phyloP scores from a whole-genome alignment of 805 yeast species.

The Priceomyces melissophilus region DNA sequence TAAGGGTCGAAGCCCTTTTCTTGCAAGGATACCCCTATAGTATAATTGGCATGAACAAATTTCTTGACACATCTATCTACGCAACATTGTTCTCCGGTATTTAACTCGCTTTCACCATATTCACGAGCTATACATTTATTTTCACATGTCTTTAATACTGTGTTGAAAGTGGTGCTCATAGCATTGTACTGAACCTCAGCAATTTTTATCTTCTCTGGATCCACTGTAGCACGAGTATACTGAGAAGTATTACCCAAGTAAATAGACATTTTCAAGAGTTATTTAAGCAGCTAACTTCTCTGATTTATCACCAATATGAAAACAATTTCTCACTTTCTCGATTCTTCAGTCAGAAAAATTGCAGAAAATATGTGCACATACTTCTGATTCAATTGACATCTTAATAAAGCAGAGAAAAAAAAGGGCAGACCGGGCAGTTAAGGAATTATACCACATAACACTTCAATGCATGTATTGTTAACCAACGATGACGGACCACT shows the following conservation, averaged over 20 bases:
- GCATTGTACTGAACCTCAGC: slow-evolving; percentile 72
- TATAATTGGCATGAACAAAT: slow-evolving; percentile 68
- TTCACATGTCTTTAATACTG: slow-evolving; percentile 60
- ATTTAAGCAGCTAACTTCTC: too few species aligned
- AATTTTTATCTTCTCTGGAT: slow-evolving; percentile 55
- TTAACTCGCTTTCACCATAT: slow-evolving; percentile 79
- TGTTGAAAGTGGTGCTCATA: slow-evolving; percentile 52
- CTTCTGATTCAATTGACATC: too few species aligned
- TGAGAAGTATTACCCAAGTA: slow-evolving; percentile 50
- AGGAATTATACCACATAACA: neutral
- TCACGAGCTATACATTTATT: slow-evolving; percentile 81
- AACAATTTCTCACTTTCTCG: too few species aligned
- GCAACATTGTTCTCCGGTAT: slow-evolving; percentile 81
- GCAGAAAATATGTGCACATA: too few species aligned
- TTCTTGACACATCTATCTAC: slow-evolving; percentile 84
- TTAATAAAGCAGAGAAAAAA: too few species aligned
- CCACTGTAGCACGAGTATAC: slow-evolving; percentile 45
- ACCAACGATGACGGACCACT: slow-evolving; percentile 98
- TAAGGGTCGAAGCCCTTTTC: slow-evolving; percentile 41
- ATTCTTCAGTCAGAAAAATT: too few species aligned
- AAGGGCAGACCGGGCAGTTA: too few species aligned
- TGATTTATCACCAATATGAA: too few species aligned
- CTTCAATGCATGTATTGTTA: slow-evolving; percentile 48
- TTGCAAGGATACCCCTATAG: slow-evolving; percentile 54
- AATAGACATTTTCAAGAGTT: slow-evolving; percentile 49